Base-by-base conservation (phyloP, 306 rosid genomes). In the Rubus idaeus region DNA sequence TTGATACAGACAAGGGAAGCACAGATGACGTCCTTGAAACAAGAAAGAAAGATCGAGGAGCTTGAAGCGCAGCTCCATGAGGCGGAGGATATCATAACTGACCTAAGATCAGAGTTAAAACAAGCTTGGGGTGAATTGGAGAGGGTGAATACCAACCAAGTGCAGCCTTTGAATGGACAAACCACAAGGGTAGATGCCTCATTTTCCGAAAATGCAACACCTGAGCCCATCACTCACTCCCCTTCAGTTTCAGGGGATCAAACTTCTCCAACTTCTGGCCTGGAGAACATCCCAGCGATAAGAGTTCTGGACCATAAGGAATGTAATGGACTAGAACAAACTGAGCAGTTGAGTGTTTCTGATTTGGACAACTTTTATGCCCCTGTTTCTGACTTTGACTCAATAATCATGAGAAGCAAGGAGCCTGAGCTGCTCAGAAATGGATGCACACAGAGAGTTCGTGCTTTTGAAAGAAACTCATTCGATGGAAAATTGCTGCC, bases 361-460 rank as follows among this genome's bases (percentile, higher is more conserved):
- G 80, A 68, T 47, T 74, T 55, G 81, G 90, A 81, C 40, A 84
- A 80, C 10, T 51, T n/a, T 69, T 47, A 37, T 75, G 57, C 76
- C n/a, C 84, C 78, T 65, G 80, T 81, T 46, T 75, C 95, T 8
- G 88, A 89, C 74, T 87, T 91, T 82, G 82, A 96, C 65, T 89
- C 97, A 76, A 88, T 88, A 77, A 90, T 84, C 81, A 88, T 84
- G 83, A 88, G 93, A 75, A 92, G 84, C 81, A 92, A 88, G 80
- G 91, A 86, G 78, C 89, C 89, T 10, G 87, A 88, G 78, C 89
- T 84, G 70, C 90, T 82, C 82, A 84, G 87, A 78, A 92, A 92
- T 71, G 96, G 96, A 9, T 90, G 96, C 81, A 87, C 93, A 23
- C 98, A 90, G 78, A 83, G 96, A 88, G 84, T 92, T 78, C 94